Percentiles rank a stretch among this genome's conserved stretches.
Conservation (phyloP, 805 yeast species). For the Hagleromyces aurorensis region DNA sequence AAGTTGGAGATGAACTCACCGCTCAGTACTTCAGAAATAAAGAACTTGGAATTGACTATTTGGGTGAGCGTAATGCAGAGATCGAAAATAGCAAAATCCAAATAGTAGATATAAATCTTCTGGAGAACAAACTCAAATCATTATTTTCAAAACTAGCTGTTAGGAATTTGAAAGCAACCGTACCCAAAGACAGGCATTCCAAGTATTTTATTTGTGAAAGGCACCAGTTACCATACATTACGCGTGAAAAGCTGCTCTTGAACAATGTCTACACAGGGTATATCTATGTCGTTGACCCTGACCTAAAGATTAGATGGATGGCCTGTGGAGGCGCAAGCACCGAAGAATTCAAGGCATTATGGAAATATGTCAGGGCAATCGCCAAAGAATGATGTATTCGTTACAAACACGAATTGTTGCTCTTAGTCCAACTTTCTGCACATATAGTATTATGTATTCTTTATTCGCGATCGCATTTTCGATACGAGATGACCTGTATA, state of each 20-base stretch:
- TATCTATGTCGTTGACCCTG: slow-evolving; percentile 65
- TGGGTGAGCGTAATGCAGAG: slow-evolving; percentile 8
- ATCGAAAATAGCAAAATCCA: slow-evolving; percentile 36
- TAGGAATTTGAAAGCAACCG: slow-evolving; percentile 35
- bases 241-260: slow-evolving; percentile 52
- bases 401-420: neutral
- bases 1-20: slow-evolving; percentile 63
- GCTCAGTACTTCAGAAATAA: slow-evolving; percentile 48
- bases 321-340: slow-evolving; percentile 73
- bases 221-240: slow-evolving; percentile 45
- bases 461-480: too few relatives aligned
- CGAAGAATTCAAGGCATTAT: slow-evolving; percentile 54
- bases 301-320: slow-evolving; percentile 82
- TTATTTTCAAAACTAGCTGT: slow-evolving; percentile 49
- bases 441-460: too few relatives aligned
- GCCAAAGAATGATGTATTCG: slow-evolving; percentile 38
- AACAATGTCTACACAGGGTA: slow-evolving; percentile 80
- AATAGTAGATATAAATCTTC: slow-evolving; percentile 66
- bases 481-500: too few relatives aligned
- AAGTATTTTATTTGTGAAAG: slow-evolving; percentile 60
- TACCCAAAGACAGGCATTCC: slow-evolving; percentile 44
- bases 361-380: slow-evolving; percentile 59
- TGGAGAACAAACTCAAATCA: slow-evolving; percentile 67
- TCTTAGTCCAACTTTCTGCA: slow-evolving; percentile 1
- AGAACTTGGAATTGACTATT: slow-evolving; percentile 11